Percentiles rank a stretch among this genome's conserved stretches.
phyloP scores from a whole-genome alignment of 129 eudicot species.

The sunflower (Helianthus annuus) region HanXRQr2.0-SUNRISE NC_035445.2:57800317-57800816 shows the following conservation, averaged over 20 bases:
- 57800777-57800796: background rate
- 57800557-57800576: slow-evolving; percentile 86
- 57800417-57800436: slow-evolving; percentile 78
- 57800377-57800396: slow-evolving; percentile 82
- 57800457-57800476: slow-evolving; percentile 80
- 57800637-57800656: slow-evolving; percentile 62
- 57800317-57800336: background rate
- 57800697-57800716: slow-evolving; percentile 97
- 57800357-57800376: slow-evolving; percentile 86
- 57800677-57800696: slow-evolving; percentile 93
- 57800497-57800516: slow-evolving; percentile 77
- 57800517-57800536: slow-evolving; percentile 69
- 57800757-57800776: background rate
- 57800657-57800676: slow-evolving; percentile 88
- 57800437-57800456: slow-evolving; percentile 94
- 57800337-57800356: background rate
- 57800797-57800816: too few relatives aligned
- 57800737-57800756: slow-evolving; percentile 5
- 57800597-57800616: slow-evolving; percentile 65
- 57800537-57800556: slow-evolving; percentile 72
- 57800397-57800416: slow-evolving; percentile 80
- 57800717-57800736: slow-evolving; percentile 87
- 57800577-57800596: slow-evolving; percentile 84
- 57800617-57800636: slow-evolving; percentile 64
- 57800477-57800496: slow-evolving; percentile 70